Evolutionary conservation across 345 rosid species (phyloP), one percentile per base, ranked within the genome.

Genomic region (Gossypium turneri): DNA sequence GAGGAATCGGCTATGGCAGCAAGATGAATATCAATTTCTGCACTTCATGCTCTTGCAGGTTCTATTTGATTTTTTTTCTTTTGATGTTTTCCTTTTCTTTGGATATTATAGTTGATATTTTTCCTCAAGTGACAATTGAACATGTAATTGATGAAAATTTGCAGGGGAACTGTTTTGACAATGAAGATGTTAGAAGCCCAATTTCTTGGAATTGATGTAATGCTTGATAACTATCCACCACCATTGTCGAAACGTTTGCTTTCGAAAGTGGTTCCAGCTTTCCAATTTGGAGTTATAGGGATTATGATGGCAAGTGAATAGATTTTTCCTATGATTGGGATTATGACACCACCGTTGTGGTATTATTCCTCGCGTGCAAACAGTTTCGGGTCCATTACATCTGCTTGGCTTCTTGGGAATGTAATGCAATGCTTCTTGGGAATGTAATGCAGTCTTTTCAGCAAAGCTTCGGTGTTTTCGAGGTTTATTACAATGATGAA

Each of bases 381-480:
- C 75, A 89, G 86, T 76, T 94, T 92, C 68, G 94, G 94, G 61
- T 87, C 97, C 58, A 90, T 92, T 72, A 97, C 98, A 17, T 82
- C 91, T 24, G 81, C 90, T 76, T 90, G 94, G 96, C 96, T 94
- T 84, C 74, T 94, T 8, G 98, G 97, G 62, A 92, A 94, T 81
- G 79, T 89, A 53, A 44, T 92, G 76, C 97, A 92, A 84, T 89
- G 94, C 22, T 20, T 20, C 34, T 29, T 29, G 0, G 34, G 34
- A 29, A 29, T 29, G 34, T 89, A 53, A 44, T 92, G 77, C 97
- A 92, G 85, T 89, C 94, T 62, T 88, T 87, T 85, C 89, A 89
- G 29, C 93, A 89, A 79, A 85, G 93, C 85, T 89, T 92, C 8
- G 97, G 94, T 59, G 98, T 97, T 19, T 94, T 94, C 57, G 98